Percentiles rank a stretch among this genome's conserved stretches.
These are phyloP conservation scores for Verticillium klebahnii DNA, from an alignment of 2,329 filamentous ascomycete species.

Conservation along the genomic window DNA sequence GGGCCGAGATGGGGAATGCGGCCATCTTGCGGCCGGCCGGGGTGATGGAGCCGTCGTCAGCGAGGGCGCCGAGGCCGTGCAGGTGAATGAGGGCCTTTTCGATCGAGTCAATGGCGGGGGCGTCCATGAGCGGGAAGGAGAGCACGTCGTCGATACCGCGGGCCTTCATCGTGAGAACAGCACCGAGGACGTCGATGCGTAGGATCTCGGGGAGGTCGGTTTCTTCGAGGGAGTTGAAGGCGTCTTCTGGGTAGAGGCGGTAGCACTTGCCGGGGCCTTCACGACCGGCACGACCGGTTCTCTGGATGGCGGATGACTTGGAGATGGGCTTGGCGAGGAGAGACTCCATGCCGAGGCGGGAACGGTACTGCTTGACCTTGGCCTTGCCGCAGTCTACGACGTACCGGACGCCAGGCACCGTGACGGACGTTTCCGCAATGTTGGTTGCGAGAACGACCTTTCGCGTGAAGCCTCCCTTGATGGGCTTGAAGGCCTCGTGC, in stretches of 20 bases:
- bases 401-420: slow-evolving; percentile 85
- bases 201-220: slow-evolving; percentile 85
- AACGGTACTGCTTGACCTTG: slow-evolving; percentile 88
- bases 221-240: slow-evolving; percentile 65
- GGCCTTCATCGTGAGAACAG: slow-evolving; percentile 89
- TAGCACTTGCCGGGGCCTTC: slow-evolving; percentile 89
- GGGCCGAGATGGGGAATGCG: slow-evolving; percentile 74
- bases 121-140: slow-evolving; percentile 79
- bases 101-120: slow-evolving; percentile 70
- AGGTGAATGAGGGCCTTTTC: slow-evolving; percentile 80
- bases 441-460: slow-evolving; percentile 94
- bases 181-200: slow-evolving; percentile 80
- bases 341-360: slow-evolving; percentile 81
- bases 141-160: slow-evolving; percentile 79
- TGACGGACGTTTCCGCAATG: slow-evolving; percentile 98
- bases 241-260: slow-evolving; percentile 77
- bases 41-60: slow-evolving; percentile 69
- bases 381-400: slow-evolving; percentile 92
- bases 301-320: slow-evolving; percentile 86
- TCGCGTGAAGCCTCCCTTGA: slow-evolving; percentile 66
- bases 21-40: slow-evolving; percentile 71
- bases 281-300: slow-evolving; percentile 86
- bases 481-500: slow-evolving; percentile 76
- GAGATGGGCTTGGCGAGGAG: slow-evolving; percentile 88
- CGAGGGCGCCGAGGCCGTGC: slow-evolving; percentile 71